Base-by-base conservation (phyloP, 768 basidiomycete species). In the Tylopilus vinaceipallidus region DNA sequence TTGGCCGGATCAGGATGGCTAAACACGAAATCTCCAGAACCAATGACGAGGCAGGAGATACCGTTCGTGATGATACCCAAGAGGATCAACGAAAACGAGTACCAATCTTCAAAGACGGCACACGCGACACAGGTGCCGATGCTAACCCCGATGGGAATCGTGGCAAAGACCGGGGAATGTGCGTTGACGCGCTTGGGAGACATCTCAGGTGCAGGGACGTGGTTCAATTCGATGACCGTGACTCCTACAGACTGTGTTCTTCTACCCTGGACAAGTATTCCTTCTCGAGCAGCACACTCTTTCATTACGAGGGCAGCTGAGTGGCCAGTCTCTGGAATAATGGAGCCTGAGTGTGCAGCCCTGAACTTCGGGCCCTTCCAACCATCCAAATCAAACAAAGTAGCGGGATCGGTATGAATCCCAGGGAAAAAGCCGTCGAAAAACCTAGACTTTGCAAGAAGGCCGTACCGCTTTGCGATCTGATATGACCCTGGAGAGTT, bases 401-500 rank as follows among this genome's bases (percentile, higher is more conserved):
- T 58, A 32, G 64, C 59, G 14, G 71, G 68, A 49, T 71, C 63
- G 3, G 60, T 61, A 22, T 65, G 62, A 23, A 63, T 55, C 3
- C 71, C 70, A 0, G 71, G 71, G 42, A 64, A 71, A 23, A 71
- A 57, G 10, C 65, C 68, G 29, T 65, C 61, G 51, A 70, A 71
- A 35, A 72, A 58, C 34, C 52, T 61, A n/a, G 68, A 66, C 22
- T 57, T 62, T 24, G 70, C 66, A 9, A 71, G 67, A 33, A 59
- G 57, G 7, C 62, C 64, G 8, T 67, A 72, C 33, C 62, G 59
- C 47, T 60, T 72, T 9, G 68, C 72, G 9, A 73, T 61, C 20
- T 55, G 50, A 46, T 68, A 71, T 11, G 71, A 68, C 13, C 71
- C 71, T 3, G 71, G 71, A 11, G 72, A 56, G 33, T 73, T 72